Conservation (phyloP, 495 filamentous ascomycete genomes). For the Lophiostoma macrostomum region DNA sequence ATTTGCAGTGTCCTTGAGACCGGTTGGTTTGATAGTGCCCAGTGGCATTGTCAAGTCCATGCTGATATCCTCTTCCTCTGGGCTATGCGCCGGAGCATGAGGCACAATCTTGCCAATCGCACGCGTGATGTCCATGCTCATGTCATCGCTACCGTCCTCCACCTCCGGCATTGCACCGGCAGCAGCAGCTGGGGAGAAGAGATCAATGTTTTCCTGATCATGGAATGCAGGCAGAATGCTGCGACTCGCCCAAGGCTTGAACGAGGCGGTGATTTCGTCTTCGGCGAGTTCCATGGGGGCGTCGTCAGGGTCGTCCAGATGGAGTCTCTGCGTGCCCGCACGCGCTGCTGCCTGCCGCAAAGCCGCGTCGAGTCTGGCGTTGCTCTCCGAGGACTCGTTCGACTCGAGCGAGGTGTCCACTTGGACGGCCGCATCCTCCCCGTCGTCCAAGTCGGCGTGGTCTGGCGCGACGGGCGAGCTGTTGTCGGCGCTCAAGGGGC, state of each 20-base stretch:
- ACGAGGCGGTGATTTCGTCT: conserved; percentile 74
- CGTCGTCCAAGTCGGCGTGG: conserved; percentile 19
- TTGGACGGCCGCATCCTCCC: conserved; percentile 32
- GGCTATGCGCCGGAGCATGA: conserved; percentile 30
- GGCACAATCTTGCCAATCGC: conserved; percentile 46
- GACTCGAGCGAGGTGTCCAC: conserved; percentile 22
- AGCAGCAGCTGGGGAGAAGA: conserved; percentile 41
- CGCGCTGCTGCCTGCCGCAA: conserved; percentile 70
- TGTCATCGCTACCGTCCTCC: conserved; percentile 38
- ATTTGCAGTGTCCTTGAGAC: conserved; percentile 3
- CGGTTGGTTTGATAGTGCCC: conserved; percentile 36
- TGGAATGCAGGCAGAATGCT: conserved; percentile 33
- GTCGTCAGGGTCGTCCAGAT: conserved; percentile 56
- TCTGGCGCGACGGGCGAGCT: conserved; percentile 26
- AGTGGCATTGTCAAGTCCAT: conserved; percentile 46
- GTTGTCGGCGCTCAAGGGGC: conserved; percentile 68
- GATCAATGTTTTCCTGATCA: conserved; percentile 62
- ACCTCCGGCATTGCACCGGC: conserved; percentile 23
- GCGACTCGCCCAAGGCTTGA: conserved; percentile 65
- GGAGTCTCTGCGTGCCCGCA: conserved; percentile 64
- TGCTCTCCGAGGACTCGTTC: conserved; percentile 59
- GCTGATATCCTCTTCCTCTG: conserved; percentile 37
- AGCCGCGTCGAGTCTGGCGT: conserved; percentile 67
- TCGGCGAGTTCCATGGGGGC: conserved; percentile 72
- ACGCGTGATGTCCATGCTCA: conserved; percentile 53